Evolutionary conservation across 345 rosid genomes (phyloP).

Genomic region (Camelina hispida): DNA sequence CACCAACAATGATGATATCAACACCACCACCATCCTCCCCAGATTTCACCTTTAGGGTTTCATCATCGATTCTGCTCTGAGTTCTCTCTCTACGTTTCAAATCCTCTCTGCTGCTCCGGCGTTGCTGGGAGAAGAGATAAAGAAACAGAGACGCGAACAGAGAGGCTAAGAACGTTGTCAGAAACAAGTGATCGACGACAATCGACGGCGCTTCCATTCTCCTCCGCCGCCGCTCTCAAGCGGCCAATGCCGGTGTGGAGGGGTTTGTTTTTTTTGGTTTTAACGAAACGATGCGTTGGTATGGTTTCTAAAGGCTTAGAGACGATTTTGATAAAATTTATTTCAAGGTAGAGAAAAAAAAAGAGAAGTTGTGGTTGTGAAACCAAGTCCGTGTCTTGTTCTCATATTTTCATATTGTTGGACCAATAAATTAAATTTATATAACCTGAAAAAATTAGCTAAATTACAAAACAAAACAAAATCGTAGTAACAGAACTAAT

Average conservation of each 20-base stretch:
- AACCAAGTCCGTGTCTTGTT: constrained; percentile 30
- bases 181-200: constrained; percentile 20
- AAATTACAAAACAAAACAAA: not conserved
- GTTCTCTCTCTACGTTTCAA: constrained; percentile 4
- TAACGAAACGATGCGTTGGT: constrained; percentile 23
- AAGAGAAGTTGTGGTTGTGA: constrained; percentile 33
- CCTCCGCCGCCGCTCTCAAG: constrained; percentile 16
- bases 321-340: not conserved
- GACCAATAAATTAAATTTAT: not conserved
- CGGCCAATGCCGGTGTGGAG: constrained; percentile 21
- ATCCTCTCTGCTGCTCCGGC: not conserved
- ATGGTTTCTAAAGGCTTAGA: not conserved
- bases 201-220: constrained; percentile 17
- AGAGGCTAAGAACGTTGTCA: constrained; percentile 22
- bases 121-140: constrained; percentile 32
- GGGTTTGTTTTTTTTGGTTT: not conserved
- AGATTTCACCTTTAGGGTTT: constrained; percentile 7
- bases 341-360: not conserved
- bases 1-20: constrained; percentile 49
- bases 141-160: constrained; percentile 23
- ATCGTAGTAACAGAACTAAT: too few species aligned
- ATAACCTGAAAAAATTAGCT: constrained; percentile 1
- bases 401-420: not conserved
- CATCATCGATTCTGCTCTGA: not conserved
- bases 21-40: constrained; percentile 26